Percentiles rank a stretch among this genome's conserved stretches.
These are phyloP conservation scores for Cardamine occulta DNA, from an alignment of 345 rosid species.

Conservation along the genomic window DNA sequence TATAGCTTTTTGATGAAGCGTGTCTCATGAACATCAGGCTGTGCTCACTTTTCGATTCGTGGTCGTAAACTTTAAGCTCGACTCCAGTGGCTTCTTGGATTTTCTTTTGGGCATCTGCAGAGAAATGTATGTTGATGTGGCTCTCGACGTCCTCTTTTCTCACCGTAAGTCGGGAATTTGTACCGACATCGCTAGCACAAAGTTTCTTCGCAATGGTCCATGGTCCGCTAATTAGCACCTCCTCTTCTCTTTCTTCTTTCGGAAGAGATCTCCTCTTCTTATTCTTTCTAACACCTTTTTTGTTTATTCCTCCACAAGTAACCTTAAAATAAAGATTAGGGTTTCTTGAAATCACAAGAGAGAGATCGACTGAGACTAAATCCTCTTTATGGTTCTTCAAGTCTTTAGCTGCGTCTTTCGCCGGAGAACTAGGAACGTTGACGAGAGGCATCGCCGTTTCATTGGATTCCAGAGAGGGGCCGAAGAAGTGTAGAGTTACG, in stretches of 20 bases:
- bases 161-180: conserved; percentile 6
- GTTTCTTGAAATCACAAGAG: neutral
- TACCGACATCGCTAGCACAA: neutral
- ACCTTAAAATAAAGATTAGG: neutral
- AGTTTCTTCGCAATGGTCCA: neutral
- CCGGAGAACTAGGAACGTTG: neutral
- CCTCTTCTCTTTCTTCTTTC: neutral
- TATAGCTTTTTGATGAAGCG: conserved; percentile 6
- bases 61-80: neutral
- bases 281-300: neutral
- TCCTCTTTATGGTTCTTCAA: neutral
- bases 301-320: neutral
- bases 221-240: neutral
- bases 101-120: neutral
- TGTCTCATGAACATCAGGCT: neutral
- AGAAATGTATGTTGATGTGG: conserved; percentile 13
- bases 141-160: neutral
- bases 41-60: neutral
- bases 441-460: neutral
- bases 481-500: neutral
- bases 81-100: neutral
- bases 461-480: neutral
- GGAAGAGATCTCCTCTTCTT: neutral
- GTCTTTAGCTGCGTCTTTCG: neutral
- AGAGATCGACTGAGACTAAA: neutral